phyloP scores from a whole-genome alignment of 495 filamentous ascomycete genomes.

The Acidiella bohemica region DNA sequence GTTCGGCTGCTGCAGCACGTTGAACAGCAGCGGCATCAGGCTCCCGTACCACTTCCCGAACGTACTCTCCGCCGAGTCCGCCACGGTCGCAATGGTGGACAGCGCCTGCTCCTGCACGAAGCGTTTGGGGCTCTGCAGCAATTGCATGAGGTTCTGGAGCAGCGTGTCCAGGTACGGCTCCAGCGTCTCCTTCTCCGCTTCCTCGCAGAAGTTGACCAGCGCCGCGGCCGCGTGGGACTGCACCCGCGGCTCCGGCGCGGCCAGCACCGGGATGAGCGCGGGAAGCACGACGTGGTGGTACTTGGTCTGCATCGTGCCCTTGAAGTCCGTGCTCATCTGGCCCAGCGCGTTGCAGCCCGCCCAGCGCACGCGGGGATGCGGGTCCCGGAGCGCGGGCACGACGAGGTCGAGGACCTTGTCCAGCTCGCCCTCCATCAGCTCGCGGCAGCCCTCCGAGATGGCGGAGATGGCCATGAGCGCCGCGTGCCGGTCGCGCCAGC shows the following conservation, averaged over 20 bases:
- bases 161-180: constrained; percentile 91
- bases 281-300: constrained; percentile 74
- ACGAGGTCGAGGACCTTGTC: constrained; percentile 89
- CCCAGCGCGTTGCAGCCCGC: constrained; percentile 98
- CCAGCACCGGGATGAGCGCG: constrained; percentile 83
- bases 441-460: constrained; percentile 93
- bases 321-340: constrained; percentile 99
- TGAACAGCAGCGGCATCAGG: constrained; percentile 87
- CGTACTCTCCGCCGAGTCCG: constrained; percentile 88
- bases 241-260: constrained; percentile 81
- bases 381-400: constrained; percentile 78
- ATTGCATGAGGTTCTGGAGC: constrained; percentile 62
- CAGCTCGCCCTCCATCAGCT: constrained; percentile 88
- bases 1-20: constrained; percentile 73
- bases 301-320: constrained; percentile 95
- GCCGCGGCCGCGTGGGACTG: constrained; percentile 95
- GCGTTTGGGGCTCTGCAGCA: constrained; percentile 78
- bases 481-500: constrained; percentile 92
- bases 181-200: constrained; percentile 82
- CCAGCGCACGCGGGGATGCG: constrained; percentile 90
- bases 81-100: constrained; percentile 96
- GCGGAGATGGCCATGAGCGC: constrained; percentile 98
- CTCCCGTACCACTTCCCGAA: constrained; percentile 94
- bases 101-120: constrained; percentile 97
- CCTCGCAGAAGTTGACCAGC: constrained; percentile 98